These are phyloP conservation scores for Magnusiomyces suaveolens DNA, from an alignment of 1,139 yeast species.

Conservation along the genomic window DNA sequence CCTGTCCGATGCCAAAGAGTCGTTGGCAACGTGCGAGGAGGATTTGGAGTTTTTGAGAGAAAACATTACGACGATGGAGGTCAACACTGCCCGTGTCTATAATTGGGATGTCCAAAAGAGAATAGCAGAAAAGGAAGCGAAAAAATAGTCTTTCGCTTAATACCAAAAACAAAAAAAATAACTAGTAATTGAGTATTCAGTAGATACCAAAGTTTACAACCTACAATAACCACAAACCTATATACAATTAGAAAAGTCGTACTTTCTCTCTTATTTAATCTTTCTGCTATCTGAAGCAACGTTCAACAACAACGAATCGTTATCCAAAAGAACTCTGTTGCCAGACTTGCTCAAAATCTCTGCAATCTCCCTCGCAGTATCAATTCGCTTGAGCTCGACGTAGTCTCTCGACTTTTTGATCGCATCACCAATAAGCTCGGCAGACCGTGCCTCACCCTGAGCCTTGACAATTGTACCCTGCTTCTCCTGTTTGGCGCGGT, in stretches of 20 bases:
- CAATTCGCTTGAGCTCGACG: constrained; percentile 91
- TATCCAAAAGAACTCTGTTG: constrained; percentile 82
- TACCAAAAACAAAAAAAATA: not conserved
- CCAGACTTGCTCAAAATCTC: constrained; percentile 75
- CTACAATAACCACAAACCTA: not conserved
- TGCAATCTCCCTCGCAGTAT: constrained; percentile 95
- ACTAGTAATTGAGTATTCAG: too few species aligned
- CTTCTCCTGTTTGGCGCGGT: constrained; percentile 94
- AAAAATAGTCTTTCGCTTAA: constrained; percentile 1
- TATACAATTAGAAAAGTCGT: not conserved
- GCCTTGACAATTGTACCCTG: constrained; percentile 95
- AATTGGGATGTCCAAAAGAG: constrained; percentile 94
- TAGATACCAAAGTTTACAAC: too few species aligned
- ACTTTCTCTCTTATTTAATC: constrained; percentile 5
- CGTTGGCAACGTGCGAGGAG: constrained; percentile 55
- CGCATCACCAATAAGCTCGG: constrained; percentile 97
- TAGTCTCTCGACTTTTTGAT: constrained; percentile 92
- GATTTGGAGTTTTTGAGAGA: constrained; percentile 85
- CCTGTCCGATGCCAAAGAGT: constrained; percentile 52
- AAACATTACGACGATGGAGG: constrained; percentile 95
- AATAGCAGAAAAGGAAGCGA: constrained; percentile 33
- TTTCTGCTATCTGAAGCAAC: constrained; percentile 53
- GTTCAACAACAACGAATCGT: constrained; percentile 82
- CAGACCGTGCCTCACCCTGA: constrained; percentile 97
- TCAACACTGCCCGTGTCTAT: constrained; percentile 87